Base-by-base conservation (phyloP, 2,329 filamentous ascomycete species). In the Stemphylium vesicarium region DNA sequence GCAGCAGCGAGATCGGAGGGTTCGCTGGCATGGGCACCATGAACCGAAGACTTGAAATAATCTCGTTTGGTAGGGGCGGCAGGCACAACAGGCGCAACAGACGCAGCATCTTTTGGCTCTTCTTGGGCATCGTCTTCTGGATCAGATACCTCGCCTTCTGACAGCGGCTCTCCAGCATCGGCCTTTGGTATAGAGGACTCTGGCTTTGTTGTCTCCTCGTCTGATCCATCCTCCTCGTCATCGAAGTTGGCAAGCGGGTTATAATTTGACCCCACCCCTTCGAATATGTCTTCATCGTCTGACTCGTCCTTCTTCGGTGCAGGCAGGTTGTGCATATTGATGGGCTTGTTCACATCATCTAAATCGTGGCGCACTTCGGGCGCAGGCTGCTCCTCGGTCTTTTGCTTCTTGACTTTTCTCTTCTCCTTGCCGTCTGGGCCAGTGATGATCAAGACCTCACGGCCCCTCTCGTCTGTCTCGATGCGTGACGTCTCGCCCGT, bases 381-480 rank as follows among this genome's bases (percentile, higher is more conserved):
- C 16, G 47, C 18, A 7, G 68, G 61, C 15, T 72, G 61, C 15
- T 72, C 69, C 12, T 70, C 70, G 75, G 75, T 40, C 54, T 70
- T 75, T 48, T 82, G 71, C 76, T 85, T 87, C 57, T 82, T 78
- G 15, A 85, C 78, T 68, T 86, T 88, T 57, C 83, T 79, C 72
- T 88, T 88, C 47, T 84, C 81, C 36, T 83, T 85, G 12, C 85
- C 86, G 50, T 87, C 78, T 16, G 81, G 80, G 58, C 86, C 84
- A 6, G 82, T 83, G 13, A 83, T 81, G 33, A 86, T 80, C 12
- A 88, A 73, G 2, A 88, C 80, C 62, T 88, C 85, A 43, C 84
- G 78, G 49, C 71, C 85, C 67, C 66, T 78, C 39, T 80, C 78
- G 60, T 88, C 85, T 9, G 79, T 76, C 67, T 87, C 85, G 39